Conservation (phyloP, 2,329 filamentous ascomycete species). For the Aspergillus persii region DNA sequence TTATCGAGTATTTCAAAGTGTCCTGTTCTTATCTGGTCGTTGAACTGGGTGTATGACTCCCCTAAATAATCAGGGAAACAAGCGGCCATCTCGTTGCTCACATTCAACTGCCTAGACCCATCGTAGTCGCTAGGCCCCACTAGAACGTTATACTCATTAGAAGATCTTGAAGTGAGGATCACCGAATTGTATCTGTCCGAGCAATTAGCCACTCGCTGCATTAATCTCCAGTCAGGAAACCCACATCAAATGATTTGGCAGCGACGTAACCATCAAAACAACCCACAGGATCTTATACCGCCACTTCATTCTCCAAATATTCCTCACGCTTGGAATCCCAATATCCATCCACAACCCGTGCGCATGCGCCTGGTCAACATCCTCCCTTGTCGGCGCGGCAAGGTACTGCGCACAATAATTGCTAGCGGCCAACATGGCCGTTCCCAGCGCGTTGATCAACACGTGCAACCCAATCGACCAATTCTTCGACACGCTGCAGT, state of each 20-base stretch:
- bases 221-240: background rate
- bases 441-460: conserved; percentile 48
- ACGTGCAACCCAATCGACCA: conserved; percentile 38
- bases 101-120: background rate
- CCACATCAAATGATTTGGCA: conserved; percentile 3
- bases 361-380: conserved; percentile 50
- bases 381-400: conserved; percentile 47
- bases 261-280: background rate
- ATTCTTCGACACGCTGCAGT: background rate
- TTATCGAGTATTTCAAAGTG: background rate
- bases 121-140: background rate
- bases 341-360: conserved; percentile 44
- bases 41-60: background rate
- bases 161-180: background rate
- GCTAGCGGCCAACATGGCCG: conserved; percentile 44
- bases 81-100: background rate
- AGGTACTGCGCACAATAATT: conserved; percentile 55
- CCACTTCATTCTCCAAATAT: conserved; percentile 30
- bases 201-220: background rate
- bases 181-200: conserved; percentile 6
- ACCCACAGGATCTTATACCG: conserved; percentile 19
- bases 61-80: background rate
- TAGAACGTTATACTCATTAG: background rate
- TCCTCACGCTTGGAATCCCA: conserved; percentile 36
- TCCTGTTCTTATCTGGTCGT: background rate